phyloP scores from a whole-genome alignment of 192 early-diverging fungal genomes.

The Backusella tarrabulga region DNA sequence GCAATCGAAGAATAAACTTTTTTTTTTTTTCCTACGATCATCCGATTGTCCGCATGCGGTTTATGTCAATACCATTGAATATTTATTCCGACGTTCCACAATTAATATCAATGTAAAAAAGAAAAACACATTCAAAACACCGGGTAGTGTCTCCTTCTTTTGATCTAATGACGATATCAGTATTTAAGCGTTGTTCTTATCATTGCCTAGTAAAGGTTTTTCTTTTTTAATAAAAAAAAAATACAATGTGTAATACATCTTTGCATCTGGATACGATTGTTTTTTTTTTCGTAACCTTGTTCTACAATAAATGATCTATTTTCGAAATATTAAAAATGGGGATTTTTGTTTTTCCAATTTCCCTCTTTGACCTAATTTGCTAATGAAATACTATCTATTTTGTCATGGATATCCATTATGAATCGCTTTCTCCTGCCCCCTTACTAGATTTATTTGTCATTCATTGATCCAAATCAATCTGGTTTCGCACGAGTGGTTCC shows the following conservation, averaged over 20 bases:
- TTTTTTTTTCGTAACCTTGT: neutral
- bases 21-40: slow-evolving; percentile 1
- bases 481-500: neutral
- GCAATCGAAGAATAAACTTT: neutral
- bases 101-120: neutral
- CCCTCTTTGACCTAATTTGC: neutral
- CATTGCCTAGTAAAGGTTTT: neutral
- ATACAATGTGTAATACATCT: too few species aligned
- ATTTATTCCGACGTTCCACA: neutral
- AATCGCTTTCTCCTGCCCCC: neutral
- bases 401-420: neutral
- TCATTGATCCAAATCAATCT: neutral
- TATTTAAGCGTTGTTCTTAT: neutral
- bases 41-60: neutral
- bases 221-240: too few species aligned
- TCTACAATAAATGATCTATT: neutral
- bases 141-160: neutral
- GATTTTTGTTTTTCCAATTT: neutral
- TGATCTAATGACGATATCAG: too few species aligned
- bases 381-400: neutral
- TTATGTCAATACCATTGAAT: neutral
- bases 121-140: neutral
- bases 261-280: too few species aligned
- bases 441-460: neutral
- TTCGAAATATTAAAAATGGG: neutral